Base-by-base conservation (phyloP, 192 early-diverging fungal species). In the Pilobolus umbonatus region DNA sequence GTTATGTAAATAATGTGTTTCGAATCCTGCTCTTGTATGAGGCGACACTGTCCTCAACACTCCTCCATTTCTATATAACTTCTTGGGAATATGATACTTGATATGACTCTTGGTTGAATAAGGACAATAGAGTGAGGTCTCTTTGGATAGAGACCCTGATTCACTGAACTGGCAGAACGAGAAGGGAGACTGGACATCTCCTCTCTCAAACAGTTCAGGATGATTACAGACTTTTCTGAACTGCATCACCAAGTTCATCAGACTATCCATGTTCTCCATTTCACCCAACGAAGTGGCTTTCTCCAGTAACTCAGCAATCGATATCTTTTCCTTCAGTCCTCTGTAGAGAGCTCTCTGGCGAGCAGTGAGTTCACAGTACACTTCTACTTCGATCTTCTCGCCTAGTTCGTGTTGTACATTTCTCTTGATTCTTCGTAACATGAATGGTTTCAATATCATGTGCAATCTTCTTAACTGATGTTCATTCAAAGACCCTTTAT, bases 191-290 rank as follows among this genome's bases (percentile, higher is more conserved):
- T 80, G 69, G n/a, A 92, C 88, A 57, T 89, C 86, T 3, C 88
- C 90, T 31, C 92, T 83, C 67, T 90, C 90, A 77, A 92, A 90
- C 34, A 92, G 65, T 66, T 92, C 90, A 1, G 90, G 90, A 72
- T 92, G 90, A 54, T 90, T 92, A 66, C 88, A 90, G 29, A 92
- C 88, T 66, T 92, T 92, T 62, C 90, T 85, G 79, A 92, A 88
- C 68, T 92, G 90, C 90, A 92, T 92, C n/a, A 95, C 90, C 56
- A 95, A 61, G 60, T 95, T 95, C 90, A 92, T 92, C 66, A 95
- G 75, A 61, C 82, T 90, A 62, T 89, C 88, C 44, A 84, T 80
- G 42, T 77, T 80, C n/a, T 88, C 88, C 25, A 75, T 78, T 51
- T 88, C 85, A 50, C 71, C 73, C 22, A 81, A 73, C 14, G 76